Conservation (phyloP, 805 yeast genomes). For the Brettanomyces sp. region DNA sequence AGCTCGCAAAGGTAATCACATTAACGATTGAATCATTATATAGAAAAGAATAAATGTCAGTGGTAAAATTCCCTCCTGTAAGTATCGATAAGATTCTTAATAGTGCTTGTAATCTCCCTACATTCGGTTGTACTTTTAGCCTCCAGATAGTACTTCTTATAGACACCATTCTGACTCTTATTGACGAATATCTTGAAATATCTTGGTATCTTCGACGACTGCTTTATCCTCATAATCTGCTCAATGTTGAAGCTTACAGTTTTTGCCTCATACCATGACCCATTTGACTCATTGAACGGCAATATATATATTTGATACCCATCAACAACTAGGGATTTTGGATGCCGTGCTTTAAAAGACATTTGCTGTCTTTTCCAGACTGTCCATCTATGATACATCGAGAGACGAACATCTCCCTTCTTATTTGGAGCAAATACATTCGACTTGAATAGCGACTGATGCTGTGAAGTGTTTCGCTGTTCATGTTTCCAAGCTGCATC, state of each 20-base stretch:
- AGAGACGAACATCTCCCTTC: neutral
- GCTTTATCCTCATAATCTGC: slow-evolving; percentile 68
- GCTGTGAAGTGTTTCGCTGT: neutral
- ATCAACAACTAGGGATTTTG: slow-evolving; percentile 77
- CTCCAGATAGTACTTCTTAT: slow-evolving; percentile 82
- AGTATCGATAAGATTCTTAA: slow-evolving; percentile 36
- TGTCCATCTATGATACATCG: slow-evolving; percentile 73
- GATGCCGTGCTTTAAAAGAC: slow-evolving; percentile 73
- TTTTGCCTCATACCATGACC: slow-evolving; percentile 59
- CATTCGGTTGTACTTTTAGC: slow-evolving; percentile 55
- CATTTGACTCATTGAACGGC: slow-evolving; percentile 68
- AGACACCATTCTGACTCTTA: slow-evolving; percentile 44
- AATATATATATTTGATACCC: slow-evolving; percentile 89
- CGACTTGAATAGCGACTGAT: neutral
- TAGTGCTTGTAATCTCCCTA: slow-evolving; percentile 65
- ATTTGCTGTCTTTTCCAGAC: slow-evolving; percentile 86
- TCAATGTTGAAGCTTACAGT: slow-evolving; percentile 81
- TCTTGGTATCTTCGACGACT: slow-evolving; percentile 62
- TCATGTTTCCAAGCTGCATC: neutral
- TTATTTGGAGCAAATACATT: neutral
- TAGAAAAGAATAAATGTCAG: neutral
- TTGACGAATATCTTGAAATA: slow-evolving; percentile 75
- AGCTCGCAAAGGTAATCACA: too few relatives aligned
- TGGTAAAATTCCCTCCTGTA: neutral
- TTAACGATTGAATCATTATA: too few relatives aligned